Conservation (phyloP, 2,329 filamentous ascomycete genomes). For the Clonostachys solani region DNA sequence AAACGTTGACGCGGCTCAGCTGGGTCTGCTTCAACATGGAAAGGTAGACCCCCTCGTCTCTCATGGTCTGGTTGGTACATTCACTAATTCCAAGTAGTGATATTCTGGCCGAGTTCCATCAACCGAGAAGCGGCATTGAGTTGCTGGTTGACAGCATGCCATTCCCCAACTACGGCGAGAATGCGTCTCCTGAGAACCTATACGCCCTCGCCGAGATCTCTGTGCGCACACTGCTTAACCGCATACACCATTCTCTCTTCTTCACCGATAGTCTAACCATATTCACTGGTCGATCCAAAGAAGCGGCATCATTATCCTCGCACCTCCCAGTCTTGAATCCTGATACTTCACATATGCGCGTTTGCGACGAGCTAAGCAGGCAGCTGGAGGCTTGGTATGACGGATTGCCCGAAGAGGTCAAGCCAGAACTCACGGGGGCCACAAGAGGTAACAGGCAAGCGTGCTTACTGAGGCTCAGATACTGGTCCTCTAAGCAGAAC, state of each 20-base stretch:
- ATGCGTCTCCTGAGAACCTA: constrained; percentile 7
- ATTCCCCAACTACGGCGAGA: constrained; percentile 12
- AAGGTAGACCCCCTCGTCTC: constrained; percentile 7
- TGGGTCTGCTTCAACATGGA: constrained; percentile 17
- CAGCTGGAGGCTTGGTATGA: constrained; percentile 17
- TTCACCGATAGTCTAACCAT: constrained; percentile 9
- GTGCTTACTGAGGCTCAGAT: constrained; percentile 8
- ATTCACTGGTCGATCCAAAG: constrained; percentile 5
- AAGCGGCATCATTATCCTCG: not conserved
- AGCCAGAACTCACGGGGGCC: constrained; percentile 9
- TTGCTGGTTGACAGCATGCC: constrained; percentile 14
- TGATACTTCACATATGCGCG: constrained; percentile 7
- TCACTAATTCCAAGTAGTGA: constrained; percentile 6
- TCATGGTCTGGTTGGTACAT: not conserved
- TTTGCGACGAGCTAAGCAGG: constrained; percentile 11
- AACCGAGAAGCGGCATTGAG: constrained; percentile 15
- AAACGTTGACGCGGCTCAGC: constrained; percentile 12
- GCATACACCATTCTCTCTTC: constrained; percentile 14
- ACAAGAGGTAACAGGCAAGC: constrained; percentile 5
- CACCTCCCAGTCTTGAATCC: constrained; percentile 1
- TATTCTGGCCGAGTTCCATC: constrained; percentile 14
- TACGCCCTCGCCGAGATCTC: constrained; percentile 12
- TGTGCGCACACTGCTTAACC: constrained; percentile 12
- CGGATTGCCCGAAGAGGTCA: constrained; percentile 11
- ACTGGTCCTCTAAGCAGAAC: constrained; percentile 11